Base-by-base conservation (phyloP, 176 grass and related monocot genomes). In the Zoysia japonica region DNA sequence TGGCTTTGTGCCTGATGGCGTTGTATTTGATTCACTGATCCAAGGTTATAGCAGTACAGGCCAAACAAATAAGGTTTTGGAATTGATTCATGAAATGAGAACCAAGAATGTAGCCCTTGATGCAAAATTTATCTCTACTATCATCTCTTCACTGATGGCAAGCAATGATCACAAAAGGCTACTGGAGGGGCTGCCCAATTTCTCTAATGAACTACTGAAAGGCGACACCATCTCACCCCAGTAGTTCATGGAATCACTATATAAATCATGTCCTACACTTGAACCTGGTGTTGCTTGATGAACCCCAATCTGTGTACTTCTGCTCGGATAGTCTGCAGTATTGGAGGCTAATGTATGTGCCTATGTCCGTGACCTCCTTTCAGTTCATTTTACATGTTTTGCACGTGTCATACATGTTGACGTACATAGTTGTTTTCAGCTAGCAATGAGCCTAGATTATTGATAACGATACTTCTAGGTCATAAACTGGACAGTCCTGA, bases 1-100 rank as follows among this genome's bases (percentile, higher is more conserved):
- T 67, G 87, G 87, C 67, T 84, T 90, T 84, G 71, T 73, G 59
- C 90, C 90, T 42, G 62, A 85, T 3, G 81, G 78, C 62, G 66
- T 9, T 48, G 82, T 89, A 46, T 93, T 89, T 83, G 82, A 89
- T 90, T 87, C 90, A 48, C 54, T 93, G 61, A 82, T 93, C 41
- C 78, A 70, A 67, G 80, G 87, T 54, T 86, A 89, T 61, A 74
- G 81, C 8, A 41, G 52, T 63, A 9, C 75, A 70, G 86, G 86
- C 5, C 68, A 80, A 47, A 84, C 19, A 0, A 7, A 65, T 15
- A 78, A 85, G 65, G 72, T 83, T 69, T 11, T 77, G n/a, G 52
- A 83, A 51, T 85, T 93, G 79, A 74, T 90, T 39, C 65, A 9
- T 73, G 49, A 93, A 82, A 85, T 93, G 85, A 86, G 40, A 85